Conservation (phyloP, 2,329 filamentous ascomycete species). For the Ophiocordyceps polyrhachis-furcata region DNA sequence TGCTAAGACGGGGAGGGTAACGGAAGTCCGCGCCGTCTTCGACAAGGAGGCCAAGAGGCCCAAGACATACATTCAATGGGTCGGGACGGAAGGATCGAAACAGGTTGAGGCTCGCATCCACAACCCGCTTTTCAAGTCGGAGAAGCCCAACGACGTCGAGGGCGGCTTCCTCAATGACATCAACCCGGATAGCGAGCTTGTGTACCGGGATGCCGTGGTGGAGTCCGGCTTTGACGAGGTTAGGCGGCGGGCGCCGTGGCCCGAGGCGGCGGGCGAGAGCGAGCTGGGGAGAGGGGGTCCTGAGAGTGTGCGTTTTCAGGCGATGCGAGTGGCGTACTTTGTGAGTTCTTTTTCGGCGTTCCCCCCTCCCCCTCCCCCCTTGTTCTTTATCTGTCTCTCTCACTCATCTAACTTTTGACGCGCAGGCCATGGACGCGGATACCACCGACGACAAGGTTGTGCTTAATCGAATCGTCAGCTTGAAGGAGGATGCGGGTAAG, state of each 20-base stretch:
- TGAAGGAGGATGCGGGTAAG: conserved; percentile 78
- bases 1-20: conserved; percentile 41
- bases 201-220: conserved; percentile 62
- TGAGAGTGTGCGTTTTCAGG: conserved; percentile 78
- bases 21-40: conserved; percentile 41
- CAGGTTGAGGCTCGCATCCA: conserved; percentile 62
- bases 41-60: conserved; percentile 55
- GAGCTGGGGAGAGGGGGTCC: conserved; percentile 41
- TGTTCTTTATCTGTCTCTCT: not conserved
- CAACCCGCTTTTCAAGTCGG: conserved; percentile 70
- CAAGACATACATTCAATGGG: conserved; percentile 85
- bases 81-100: conserved; percentile 43
- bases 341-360: conserved; percentile 18
- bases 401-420: not conserved
- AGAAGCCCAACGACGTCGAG: conserved; percentile 58
- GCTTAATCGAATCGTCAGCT: conserved; percentile 75
- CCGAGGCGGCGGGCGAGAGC: conserved; percentile 54
- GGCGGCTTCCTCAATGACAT: conserved; percentile 73
- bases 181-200: conserved; percentile 64
- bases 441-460: conserved; percentile 64
- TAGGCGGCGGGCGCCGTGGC: conserved; percentile 56
- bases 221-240: conserved; percentile 74
- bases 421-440: conserved; percentile 54
- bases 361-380: too few species aligned
- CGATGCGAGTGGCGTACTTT: conserved; percentile 75